Evolutionary conservation across 495 filamentous ascomycete genomes (phyloP), one percentile per base, ranked within the genome.

Genomic region (Thermothielavioides terrestris): DNA sequence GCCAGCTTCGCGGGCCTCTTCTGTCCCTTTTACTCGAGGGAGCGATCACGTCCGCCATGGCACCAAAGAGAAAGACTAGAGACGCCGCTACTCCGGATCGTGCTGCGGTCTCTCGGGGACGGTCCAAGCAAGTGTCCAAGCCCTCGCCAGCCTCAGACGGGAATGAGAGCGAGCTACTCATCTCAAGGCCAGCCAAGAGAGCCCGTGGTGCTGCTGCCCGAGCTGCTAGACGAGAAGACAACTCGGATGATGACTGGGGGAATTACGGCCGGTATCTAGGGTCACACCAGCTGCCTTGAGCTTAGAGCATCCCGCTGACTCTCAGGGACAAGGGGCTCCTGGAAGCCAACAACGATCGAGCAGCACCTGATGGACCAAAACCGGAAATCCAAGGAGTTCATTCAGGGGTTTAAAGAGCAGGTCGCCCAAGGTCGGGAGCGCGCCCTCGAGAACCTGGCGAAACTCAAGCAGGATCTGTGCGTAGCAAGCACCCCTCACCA

Each of bases 341-440:
- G 50, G 10, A 48, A 38, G 36, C 48, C 56, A 15, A 35, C 56
- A 2, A 62, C 59, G 0, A 46, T 62, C 11, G 60, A 62, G 31
- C 51, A 62, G 23, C 32, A 55, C 44, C 32, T 63, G 32, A 56
- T 54, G 46, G 50, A 54, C 1, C 55, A 54, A 34, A 61, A 48
- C 15, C 40, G 30, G 2, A 67, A 61, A 27, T 64, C 66, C 1
- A 64, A 65, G 36, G 38, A 52, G 5, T 67, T 68, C 44, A 43
- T 72, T 11, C 63, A 59, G 27, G 38, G 50, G 2, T 67, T 65
- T 52, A 59, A 61, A 27, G 52, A 55, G 20, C 42, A 54, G 34
- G 35, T 56, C 10, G 7, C 53, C 11, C 50, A 60, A 9, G 56
- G 61, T 20, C 55, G 45, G 39, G 50, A 60, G 7, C 49, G 55